A percentile compares a stretch with the other conserved stretches of the same genome.
phyloP scores from a whole-genome alignment of 495 filamentous ascomycete species.

The Neurospora sp. region DNA sequence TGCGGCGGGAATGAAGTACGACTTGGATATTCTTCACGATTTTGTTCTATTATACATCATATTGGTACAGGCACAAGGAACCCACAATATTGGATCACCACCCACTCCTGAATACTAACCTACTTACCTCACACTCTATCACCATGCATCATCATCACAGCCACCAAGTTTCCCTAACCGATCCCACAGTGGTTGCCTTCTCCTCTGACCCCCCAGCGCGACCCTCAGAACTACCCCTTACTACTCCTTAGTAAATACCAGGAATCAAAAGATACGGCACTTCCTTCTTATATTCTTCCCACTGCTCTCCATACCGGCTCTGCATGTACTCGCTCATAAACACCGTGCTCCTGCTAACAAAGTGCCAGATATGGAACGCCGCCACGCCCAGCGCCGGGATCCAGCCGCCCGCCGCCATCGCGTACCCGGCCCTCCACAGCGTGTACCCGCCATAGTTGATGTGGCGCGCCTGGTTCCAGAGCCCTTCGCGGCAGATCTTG shows the following conservation, averaged over 20 bases:
- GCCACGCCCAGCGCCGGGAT: constrained; percentile 27
- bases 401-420: constrained; percentile 39
- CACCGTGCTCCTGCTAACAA: constrained; percentile 34
- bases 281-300: constrained; percentile 32
- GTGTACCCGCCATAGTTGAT: constrained; percentile 51
- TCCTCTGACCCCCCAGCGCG: background rate
- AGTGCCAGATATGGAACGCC: constrained; percentile 34
- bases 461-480: constrained; percentile 46
- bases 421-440: constrained; percentile 45
- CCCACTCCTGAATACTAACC: background rate
- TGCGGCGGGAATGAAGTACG: background rate
- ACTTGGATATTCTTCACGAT: background rate
- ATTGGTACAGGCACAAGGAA: background rate
- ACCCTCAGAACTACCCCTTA: background rate
- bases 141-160: background rate
- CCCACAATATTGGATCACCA: background rate
- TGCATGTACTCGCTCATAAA: constrained; percentile 43
- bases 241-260: constrained; percentile 22
- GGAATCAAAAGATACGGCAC: constrained; percentile 38
- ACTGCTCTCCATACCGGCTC: constrained; percentile 33
- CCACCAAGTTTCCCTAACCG: background rate
- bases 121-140: background rate
- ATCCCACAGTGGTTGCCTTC: background rate
- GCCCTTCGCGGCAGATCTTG: constrained; percentile 41
- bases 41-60: background rate